These are phyloP conservation scores for Penicillium desertorum DNA, from an alignment of 495 filamentous ascomycete species.

Conservation along the genomic window DNA sequence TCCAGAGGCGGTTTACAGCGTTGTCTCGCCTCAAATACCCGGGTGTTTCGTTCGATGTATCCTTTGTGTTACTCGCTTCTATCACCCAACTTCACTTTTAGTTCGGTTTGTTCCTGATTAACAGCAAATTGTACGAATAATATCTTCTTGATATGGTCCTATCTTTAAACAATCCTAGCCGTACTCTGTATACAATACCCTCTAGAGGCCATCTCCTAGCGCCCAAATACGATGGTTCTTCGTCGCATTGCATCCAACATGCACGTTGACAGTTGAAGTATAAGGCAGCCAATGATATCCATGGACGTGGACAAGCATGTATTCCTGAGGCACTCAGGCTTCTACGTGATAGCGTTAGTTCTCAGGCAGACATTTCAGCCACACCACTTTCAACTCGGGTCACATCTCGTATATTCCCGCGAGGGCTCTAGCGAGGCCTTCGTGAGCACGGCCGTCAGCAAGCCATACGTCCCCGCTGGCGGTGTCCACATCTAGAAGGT, in stretches of 20 bases:
- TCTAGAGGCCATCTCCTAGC: neutral
- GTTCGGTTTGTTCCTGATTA: neutral
- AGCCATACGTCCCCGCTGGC: neutral
- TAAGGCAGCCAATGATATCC: slow-evolving; percentile 11
- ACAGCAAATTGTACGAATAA: neutral
- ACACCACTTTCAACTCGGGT: neutral
- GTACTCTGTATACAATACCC: neutral
- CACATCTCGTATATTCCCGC: neutral
- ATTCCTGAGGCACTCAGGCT: slow-evolving; percentile 11
- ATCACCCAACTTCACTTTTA: neutral
- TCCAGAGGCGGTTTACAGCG: slow-evolving; percentile 17
- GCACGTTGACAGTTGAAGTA: slow-evolving; percentile 2
- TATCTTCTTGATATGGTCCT: neutral
- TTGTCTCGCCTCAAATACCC: slow-evolving; percentile 30
- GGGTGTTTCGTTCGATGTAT: slow-evolving; percentile 21
- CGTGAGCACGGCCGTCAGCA: slow-evolving; percentile 4
- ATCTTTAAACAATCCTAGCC: neutral
- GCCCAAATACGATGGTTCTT: neutral
- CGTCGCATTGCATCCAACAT: neutral
- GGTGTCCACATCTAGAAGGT: slow-evolving; percentile 3
- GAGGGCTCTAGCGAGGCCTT: neutral
- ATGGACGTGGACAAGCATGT: neutral
- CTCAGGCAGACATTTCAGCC: slow-evolving; percentile 8
- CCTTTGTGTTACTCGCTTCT: neutral
- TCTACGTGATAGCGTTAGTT: slow-evolving; percentile 3